A percentile compares a stretch with the other conserved stretches of the same genome.
Evolutionary conservation across 495 filamentous ascomycete genomes (phyloP).

Genomic region (Penicillium silybi): DNA sequence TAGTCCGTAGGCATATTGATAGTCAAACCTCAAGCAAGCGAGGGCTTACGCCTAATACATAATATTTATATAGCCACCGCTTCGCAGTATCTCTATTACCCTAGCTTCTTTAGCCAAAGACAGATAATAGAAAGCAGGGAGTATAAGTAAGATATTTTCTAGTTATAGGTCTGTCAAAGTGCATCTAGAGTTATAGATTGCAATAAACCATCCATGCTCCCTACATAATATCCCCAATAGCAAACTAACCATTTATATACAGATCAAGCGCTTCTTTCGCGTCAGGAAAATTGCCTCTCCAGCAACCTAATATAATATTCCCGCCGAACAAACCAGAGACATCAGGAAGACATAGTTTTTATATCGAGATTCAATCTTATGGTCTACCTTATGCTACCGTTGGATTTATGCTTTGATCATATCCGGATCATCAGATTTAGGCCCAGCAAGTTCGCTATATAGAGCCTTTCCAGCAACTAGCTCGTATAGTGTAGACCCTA

Average conservation of each 20-base stretch:
- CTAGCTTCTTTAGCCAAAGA: too few relatives aligned
- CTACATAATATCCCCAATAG: neutral
- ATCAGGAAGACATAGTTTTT: slow-evolving; percentile 3
- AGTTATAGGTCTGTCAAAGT: too few relatives aligned
- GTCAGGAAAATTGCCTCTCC: neutral
- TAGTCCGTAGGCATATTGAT: too few relatives aligned
- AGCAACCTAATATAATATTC: slow-evolving; percentile 1
- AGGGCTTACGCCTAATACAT: too few relatives aligned
- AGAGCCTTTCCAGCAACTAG: neutral
- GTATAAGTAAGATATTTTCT: too few relatives aligned
- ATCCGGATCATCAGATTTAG: neutral
- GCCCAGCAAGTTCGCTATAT: slow-evolving; percentile 1
- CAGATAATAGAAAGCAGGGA: too few relatives aligned
- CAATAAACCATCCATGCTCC: neutral
- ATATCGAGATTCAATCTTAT: slow-evolving; percentile 8
- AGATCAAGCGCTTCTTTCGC: slow-evolving; percentile 1
- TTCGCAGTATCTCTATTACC: too few relatives aligned
- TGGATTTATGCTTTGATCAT: neutral
- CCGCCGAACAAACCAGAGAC: slow-evolving; percentile 1
- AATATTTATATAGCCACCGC: too few relatives aligned
- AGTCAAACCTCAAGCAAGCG: too few relatives aligned
- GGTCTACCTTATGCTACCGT: slow-evolving; percentile 1
- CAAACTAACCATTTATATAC: neutral
- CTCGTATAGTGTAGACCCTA: slow-evolving; percentile 6
- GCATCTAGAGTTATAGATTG: too few relatives aligned